Base-by-base conservation (phyloP, 2,329 filamentous ascomycete species). In the Clonostachys chloroleuca region DNA sequence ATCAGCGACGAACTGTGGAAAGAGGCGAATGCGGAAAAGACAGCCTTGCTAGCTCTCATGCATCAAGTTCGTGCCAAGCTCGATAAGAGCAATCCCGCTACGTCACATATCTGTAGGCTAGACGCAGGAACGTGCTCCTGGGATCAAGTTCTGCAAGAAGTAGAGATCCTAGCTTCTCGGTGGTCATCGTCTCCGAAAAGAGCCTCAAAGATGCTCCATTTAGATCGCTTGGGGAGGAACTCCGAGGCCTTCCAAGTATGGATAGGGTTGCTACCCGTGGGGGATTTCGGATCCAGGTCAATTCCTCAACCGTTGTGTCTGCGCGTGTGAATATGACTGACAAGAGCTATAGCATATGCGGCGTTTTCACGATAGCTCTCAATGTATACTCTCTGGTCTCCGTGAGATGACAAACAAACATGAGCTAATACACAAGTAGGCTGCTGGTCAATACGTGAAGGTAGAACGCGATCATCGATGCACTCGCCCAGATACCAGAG, bases 11-110 rank as follows among this genome's bases (percentile, higher is more conserved):
- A 36, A 5, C 8, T 53, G 17, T 53, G 52, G 52, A 47, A 44
- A 18, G 24, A 50, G 24, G 48, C 35, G 3, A 42, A 50, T 4
- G 48, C 40, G 9, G 52, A 52, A 13, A 50, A 50, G 42, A 43
- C 46, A 4, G 20, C n/a, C 3, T 44, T 53, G 2, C 49, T 53
- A 14, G 47, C 43, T 12, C 37, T 53, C 4, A 50, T 53, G 45
- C n/a, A 45, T n/a, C 20, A 53, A 30, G 52, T 48, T 3, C 42
- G 46, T 13, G 20, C n/a, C 10, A 48, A 48, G 17, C 39, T 52
- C 9, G 17, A 36, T n/a, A 48, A 40, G 40, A 46, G 43, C 24
- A 18, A 46, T 6, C 42, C 20, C 47, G 47, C 10, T 30, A 30
- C 24, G 9, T 8, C 24, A 30, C 24, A 30, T 4, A 30, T 30